phyloP scores from a whole-genome alignment of 305 asterid species.

The Plantago lanceolata region DNA sequence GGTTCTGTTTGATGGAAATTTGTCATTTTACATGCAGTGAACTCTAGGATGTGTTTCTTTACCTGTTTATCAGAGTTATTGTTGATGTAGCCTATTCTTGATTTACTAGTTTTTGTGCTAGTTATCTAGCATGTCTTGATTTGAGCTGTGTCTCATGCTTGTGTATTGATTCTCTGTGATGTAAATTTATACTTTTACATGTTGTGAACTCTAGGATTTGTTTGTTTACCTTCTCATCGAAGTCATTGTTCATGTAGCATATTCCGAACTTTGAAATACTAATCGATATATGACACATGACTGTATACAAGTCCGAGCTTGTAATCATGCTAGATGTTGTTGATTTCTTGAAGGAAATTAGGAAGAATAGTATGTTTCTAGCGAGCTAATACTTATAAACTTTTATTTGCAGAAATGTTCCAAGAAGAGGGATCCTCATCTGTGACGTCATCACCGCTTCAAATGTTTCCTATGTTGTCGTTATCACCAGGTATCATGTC shows the following conservation, averaged over 20 bases:
- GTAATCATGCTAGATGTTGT: background rate
- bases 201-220: background rate
- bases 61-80: too few species aligned
- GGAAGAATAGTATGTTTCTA: background rate
- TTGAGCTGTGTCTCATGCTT: conserved; percentile 13
- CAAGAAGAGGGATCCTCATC: conserved; percentile 90
- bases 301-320: too few species aligned
- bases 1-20: background rate
- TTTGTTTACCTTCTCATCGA: background rate
- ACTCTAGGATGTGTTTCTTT: conserved; percentile 3
- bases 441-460: conserved; percentile 67
- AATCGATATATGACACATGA: too few species aligned
- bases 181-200: background rate
- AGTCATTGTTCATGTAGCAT: too few species aligned
- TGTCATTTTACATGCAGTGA: background rate
- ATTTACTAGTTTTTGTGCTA: background rate
- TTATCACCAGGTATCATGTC: conserved; percentile 48
- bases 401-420: conserved; percentile 43
- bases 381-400: background rate
- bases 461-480: conserved; percentile 41
- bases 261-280: too few species aligned
- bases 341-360: background rate
- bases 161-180: conserved; percentile 4
- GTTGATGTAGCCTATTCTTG: background rate
- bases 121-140: background rate